Conservation (phyloP, 305 asterid genomes). For the Fraxinus paxiana region DNA sequence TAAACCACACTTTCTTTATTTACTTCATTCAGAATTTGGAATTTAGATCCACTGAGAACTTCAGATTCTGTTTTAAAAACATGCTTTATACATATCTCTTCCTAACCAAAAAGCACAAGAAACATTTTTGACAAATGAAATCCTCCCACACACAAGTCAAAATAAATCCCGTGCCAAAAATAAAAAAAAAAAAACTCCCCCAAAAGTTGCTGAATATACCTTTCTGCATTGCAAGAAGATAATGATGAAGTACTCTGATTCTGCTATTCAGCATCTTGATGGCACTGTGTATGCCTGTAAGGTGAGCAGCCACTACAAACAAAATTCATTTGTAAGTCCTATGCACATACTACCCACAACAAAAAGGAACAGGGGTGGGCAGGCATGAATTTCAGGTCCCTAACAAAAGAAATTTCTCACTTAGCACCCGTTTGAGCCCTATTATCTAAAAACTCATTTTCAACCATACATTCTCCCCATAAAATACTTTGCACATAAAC, state of each 20-base stretch:
- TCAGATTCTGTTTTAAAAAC: not conserved
- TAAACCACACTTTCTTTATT: not conserved
- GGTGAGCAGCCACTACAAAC: slow-evolving; percentile 86
- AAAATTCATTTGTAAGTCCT: slow-evolving; percentile 10
- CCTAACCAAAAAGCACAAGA: not conserved
- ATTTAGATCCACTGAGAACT: not conserved
- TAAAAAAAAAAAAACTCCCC: no score
- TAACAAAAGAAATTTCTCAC: not conserved
- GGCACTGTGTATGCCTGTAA: slow-evolving; percentile 91
- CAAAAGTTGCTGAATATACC: slow-evolving; percentile 37
- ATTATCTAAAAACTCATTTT: no score
- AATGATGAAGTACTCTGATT: slow-evolving; percentile 76
- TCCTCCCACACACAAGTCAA: not conserved
- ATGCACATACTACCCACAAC: not conserved
- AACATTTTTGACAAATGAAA: not conserved
- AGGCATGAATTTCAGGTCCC: not conserved
- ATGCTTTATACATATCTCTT: not conserved
- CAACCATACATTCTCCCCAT: no score
- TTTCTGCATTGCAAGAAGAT: slow-evolving; percentile 84
- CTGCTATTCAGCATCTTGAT: slow-evolving; percentile 93
- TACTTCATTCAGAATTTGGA: not conserved
- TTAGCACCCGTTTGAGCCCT: not conserved
- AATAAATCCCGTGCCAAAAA: not conserved
- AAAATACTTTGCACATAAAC: no score
- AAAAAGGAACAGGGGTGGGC: not conserved